These are phyloP conservation scores for Achlya hypogyna DNA, from an alignment of 352 stramenopile genomes.

Conservation along the genomic window DNA sequence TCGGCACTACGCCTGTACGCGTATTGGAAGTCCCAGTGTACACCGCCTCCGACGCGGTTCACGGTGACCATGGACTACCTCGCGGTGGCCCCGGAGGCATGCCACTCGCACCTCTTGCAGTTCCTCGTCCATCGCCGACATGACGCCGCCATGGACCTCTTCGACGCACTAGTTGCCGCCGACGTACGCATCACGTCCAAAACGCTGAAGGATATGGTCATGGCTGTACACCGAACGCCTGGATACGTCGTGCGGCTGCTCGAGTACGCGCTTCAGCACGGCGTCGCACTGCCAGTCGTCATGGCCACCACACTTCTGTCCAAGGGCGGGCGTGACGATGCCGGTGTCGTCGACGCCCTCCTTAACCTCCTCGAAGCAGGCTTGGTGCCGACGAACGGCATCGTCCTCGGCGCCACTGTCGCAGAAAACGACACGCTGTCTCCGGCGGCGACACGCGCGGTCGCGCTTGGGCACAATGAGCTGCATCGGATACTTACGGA, in stretches of 20 bases:
- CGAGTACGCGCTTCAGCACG: not conserved
- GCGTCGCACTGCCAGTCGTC: not conserved
- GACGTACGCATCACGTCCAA: not conserved
- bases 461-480: not conserved
- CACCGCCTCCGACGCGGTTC: not conserved
- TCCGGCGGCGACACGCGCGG: not conserved
- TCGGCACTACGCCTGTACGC: not conserved
- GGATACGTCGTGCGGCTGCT: not conserved
- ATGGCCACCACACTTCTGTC: not conserved
- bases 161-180: not conserved
- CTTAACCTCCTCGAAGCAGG: slow-evolving; percentile 4
- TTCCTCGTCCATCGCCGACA: not conserved
- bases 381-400: not conserved
- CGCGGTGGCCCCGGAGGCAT: not conserved
- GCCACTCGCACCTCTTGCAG: not conserved
- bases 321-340: not conserved
- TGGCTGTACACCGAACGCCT: not conserved
- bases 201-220: slow-evolving; percentile 7
- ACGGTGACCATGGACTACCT: slow-evolving; percentile 1
- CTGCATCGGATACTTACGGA: not conserved
- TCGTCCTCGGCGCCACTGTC: not conserved
- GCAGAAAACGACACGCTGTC: not conserved
- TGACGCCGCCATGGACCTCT: not conserved
- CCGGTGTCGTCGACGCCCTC: not conserved
- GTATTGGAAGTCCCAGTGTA: not conserved